Percentiles rank a stretch among this genome's conserved stretches.
Evolutionary conservation across 2,329 filamentous ascomycete genomes (phyloP).

Genomic region (Aureobasidium sp.): DNA sequence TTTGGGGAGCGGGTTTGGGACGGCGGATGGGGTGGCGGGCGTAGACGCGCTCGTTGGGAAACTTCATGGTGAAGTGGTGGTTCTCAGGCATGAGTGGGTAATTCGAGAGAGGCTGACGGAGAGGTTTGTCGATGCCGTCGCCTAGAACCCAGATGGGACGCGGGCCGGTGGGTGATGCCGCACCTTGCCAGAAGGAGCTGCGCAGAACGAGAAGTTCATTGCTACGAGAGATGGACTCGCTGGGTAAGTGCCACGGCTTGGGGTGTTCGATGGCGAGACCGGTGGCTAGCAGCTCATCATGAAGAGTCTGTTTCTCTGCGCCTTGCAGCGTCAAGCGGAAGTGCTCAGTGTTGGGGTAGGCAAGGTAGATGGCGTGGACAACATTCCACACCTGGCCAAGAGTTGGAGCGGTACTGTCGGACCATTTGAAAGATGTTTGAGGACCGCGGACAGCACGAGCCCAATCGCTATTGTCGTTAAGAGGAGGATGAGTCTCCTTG

Average conservation of each 20-base stretch:
- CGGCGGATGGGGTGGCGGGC: constrained; percentile 64
- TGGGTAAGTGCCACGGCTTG: constrained; percentile 24
- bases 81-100: constrained; percentile 39
- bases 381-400: constrained; percentile 43
- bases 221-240: constrained; percentile 30
- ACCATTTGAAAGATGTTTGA: constrained; percentile 38
- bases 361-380: constrained; percentile 39
- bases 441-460: constrained; percentile 41
- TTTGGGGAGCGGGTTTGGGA: constrained; percentile 63
- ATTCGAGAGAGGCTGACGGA: constrained; percentile 23
- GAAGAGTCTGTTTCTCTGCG: constrained; percentile 30
- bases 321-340: constrained; percentile 39
- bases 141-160: constrained; percentile 32
- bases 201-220: constrained; percentile 45
- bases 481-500: constrained; percentile 23
- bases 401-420: constrained; percentile 30
- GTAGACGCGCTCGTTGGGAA: constrained; percentile 45
- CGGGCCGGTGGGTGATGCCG: constrained; percentile 36
- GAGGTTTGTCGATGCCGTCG: constrained; percentile 20
- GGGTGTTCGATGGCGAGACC: constrained; percentile 41
- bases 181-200: constrained; percentile 42
- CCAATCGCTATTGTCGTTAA: constrained; percentile 32
- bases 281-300: constrained; percentile 34
- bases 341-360: constrained; percentile 38
- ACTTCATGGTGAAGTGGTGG: constrained; percentile 42